phyloP scores from a whole-genome alignment of 768 basidiomycete species.

The Mycena maculata region DNA sequence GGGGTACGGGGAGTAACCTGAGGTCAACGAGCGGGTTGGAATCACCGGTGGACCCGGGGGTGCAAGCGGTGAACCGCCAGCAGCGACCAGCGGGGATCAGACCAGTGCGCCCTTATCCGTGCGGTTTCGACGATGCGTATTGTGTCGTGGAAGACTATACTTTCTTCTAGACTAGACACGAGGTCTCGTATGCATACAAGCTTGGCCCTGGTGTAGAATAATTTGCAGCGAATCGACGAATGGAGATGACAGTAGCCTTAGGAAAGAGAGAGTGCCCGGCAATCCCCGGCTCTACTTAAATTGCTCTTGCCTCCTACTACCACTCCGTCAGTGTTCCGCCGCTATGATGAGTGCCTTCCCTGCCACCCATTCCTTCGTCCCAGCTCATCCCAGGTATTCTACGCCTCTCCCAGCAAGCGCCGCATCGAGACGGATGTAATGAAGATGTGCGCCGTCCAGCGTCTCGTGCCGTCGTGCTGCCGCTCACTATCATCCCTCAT shows the following conservation, averaged over 20 bases:
- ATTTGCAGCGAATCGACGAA: background rate
- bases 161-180: constrained; percentile 55
- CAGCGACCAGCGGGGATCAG: constrained; percentile 2
- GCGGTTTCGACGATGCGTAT: constrained; percentile 68
- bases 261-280: constrained; percentile 13
- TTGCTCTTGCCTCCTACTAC: constrained; percentile 23
- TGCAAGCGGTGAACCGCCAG: constrained; percentile 17
- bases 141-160: constrained; percentile 81
- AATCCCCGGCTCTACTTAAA: constrained; percentile 29
- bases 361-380: constrained; percentile 41
- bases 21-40: background rate
- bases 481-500: constrained; percentile 23
- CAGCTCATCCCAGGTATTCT: constrained; percentile 40
- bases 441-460: constrained; percentile 79
- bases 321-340: constrained; percentile 31
- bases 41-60: constrained; percentile 26
- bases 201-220: too few relatives aligned
- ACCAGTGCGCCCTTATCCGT: constrained; percentile 59
- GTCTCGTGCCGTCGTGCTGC: constrained; percentile 2
- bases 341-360: constrained; percentile 71
- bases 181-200: too few relatives aligned
- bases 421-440: constrained; percentile 99
- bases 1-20: background rate
- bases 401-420: constrained; percentile 89
- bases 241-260: constrained; percentile 2